Base-by-base conservation (phyloP, 2,329 filamentous ascomycete species). In the Xylaria polymorpha region DNA sequence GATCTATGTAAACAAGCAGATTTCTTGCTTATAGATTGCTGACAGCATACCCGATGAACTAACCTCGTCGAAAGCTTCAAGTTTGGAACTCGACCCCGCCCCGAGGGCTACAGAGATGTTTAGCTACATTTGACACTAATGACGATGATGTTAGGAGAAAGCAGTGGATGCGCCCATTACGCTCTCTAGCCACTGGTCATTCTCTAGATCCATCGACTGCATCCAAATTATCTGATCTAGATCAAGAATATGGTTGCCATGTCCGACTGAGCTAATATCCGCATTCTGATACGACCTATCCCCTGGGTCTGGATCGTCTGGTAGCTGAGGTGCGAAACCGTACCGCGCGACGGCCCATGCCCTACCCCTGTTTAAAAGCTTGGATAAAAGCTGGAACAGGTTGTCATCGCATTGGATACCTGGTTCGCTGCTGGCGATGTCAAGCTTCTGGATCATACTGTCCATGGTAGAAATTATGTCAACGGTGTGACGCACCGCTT, bases 401-500 rank as follows among this genome's bases (percentile, higher is more conserved):
- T 67, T 73, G 51, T 81, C 78, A 22, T 76, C 62, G 32, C 74
- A 76, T 69, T 76, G 73, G 8, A 78, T 71, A 4, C 76, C 74
- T 0, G 74, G 69, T 63, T 79, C 79, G 25, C 74, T 70, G 61
- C 75, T 72, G 10, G 70, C 69, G 25, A 73, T 41, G 12, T 78
- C 73, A 3, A 80, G 73, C 48, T 74, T 78, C 25, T 77, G 66
- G 0, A 75, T 62, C 61, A 81, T 75, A 43, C 66, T 70, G 25
- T 79, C 79, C 18, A 83, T 70, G 6, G 76, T 71, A 7, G 71
- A 71, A 15, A 76, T 61, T 1, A 83, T 68, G 61, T 78, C 67
- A 1, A 82, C 73, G 3, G 69, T 76, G 37, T 78, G 74, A 18
- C 76, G 77, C 50, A 80, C 79, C 22, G 77, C 77, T n/a, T 77